These are phyloP conservation scores for Boletus insuetus DNA, from an alignment of 768 basidiomycete genomes.

Conservation along the genomic window DNA sequence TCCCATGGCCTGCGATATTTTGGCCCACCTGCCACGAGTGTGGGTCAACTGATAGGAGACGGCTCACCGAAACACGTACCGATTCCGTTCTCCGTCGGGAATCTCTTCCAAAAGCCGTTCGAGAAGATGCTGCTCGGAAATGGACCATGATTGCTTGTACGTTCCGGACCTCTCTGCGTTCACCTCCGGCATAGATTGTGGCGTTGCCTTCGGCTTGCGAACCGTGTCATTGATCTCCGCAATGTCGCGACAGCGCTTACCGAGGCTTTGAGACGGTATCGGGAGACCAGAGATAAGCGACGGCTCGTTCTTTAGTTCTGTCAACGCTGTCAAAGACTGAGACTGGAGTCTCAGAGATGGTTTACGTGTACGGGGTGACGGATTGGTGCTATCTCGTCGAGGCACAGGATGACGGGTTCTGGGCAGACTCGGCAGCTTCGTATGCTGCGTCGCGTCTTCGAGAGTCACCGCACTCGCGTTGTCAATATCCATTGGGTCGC, in stretches of 20 bases:
- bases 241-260: conserved; percentile 28
- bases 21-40: conserved; percentile 56
- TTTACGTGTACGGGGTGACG: conserved; percentile 28
- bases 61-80: conserved; percentile 40
- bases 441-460: neutral
- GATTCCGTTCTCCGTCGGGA: conserved; percentile 71
- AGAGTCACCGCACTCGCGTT: neutral
- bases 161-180: conserved; percentile 46
- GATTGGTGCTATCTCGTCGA: conserved; percentile 7
- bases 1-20: conserved; percentile 80
- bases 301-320: conserved; percentile 9
- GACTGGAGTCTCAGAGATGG: conserved; percentile 31
- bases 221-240: conserved; percentile 14
- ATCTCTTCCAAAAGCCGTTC: conserved; percentile 74
- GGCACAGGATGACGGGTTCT: conserved; percentile 3
- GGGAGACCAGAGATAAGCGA: conserved; percentile 8
- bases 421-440: neutral
- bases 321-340: conserved; percentile 9
- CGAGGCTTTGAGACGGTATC: conserved; percentile 17
- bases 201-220: conserved; percentile 16
- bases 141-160: conserved; percentile 81
- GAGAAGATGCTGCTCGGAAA: conserved; percentile 72
- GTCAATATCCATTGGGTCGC: conserved; percentile 18
- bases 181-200: conserved; percentile 11
- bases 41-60: conserved; percentile 9